These are phyloP conservation scores for Botrytis byssoidea DNA, from an alignment of 2,329 filamentous ascomycete genomes.

Conservation along the genomic window DNA sequence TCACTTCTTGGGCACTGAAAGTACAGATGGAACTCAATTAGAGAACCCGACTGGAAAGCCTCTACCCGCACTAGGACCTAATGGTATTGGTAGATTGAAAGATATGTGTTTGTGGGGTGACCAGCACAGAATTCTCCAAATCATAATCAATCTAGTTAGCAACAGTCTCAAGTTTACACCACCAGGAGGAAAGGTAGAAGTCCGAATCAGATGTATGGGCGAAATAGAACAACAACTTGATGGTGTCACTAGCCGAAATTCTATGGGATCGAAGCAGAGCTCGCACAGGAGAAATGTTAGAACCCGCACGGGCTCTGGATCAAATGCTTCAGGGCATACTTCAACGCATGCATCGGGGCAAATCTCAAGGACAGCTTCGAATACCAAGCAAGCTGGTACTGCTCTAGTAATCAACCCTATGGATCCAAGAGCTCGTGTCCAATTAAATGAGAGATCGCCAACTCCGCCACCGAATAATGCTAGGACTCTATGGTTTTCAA, in stretches of 20 bases:
- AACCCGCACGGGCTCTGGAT: slow-evolving; percentile 34
- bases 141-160: slow-evolving; percentile 90
- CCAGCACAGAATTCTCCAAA: slow-evolving; percentile 83
- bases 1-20: slow-evolving; percentile 60
- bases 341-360: slow-evolving; percentile 30
- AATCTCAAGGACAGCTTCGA: slow-evolving; percentile 44
- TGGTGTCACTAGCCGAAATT: slow-evolving; percentile 27
- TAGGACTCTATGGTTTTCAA: slow-evolving; percentile 74
- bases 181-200: slow-evolving; percentile 67
- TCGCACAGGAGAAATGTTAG: slow-evolving; percentile 29
- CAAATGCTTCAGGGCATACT: slow-evolving; percentile 44
- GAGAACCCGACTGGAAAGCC: slow-evolving; percentile 30
- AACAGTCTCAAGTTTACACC: slow-evolving; percentile 93
- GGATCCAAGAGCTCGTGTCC: slow-evolving; percentile 43
- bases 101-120: slow-evolving; percentile 91
- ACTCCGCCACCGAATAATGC: slow-evolving; percentile 61
- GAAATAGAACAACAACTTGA: slow-evolving; percentile 44
- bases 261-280: slow-evolving; percentile 33
- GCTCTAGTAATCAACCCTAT: slow-evolving; percentile 62
- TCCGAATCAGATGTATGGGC: slow-evolving; percentile 72
- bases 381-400: slow-evolving; percentile 45
- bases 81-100: slow-evolving; percentile 66
- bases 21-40: slow-evolving; percentile 29
- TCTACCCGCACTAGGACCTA: slow-evolving; percentile 61
- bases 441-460: slow-evolving; percentile 52